These are phyloP conservation scores for Bolboschoenus planiculmis DNA, from an alignment of 176 grass and related monocot species.

Conservation along the genomic window DNA sequence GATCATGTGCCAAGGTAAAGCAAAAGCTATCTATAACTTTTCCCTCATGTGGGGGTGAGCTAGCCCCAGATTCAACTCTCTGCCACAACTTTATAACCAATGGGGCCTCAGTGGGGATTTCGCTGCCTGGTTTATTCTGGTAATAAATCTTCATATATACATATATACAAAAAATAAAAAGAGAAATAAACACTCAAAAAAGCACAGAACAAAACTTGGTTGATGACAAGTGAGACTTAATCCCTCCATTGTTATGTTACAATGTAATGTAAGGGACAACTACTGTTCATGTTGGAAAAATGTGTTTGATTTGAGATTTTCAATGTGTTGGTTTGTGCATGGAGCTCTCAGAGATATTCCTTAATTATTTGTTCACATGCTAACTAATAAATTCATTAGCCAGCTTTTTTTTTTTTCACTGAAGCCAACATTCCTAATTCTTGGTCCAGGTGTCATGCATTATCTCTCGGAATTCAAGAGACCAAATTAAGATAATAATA, in stretches of 20 bases:
- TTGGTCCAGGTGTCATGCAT: not conserved
- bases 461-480: slow-evolving; percentile 1
- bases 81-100: slow-evolving; percentile 4
- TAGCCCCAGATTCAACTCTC: slow-evolving; percentile 1
- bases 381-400: not conserved
- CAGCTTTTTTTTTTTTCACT: not conserved
- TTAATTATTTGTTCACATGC: not conserved
- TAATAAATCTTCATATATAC: not conserved
- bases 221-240: not conserved
- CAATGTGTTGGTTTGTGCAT: too few species aligned
- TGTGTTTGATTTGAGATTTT: too few species aligned
- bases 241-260: too few species aligned
- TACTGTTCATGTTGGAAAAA: not conserved
- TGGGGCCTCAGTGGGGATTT: slow-evolving; percentile 5
- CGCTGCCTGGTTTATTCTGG: not conserved
- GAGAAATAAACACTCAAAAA: not conserved
- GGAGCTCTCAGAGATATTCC: not conserved
- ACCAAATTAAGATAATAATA: slow-evolving; percentile 12
- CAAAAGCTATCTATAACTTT: not conserved
- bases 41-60: slow-evolving; percentile 9
- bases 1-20: slow-evolving; percentile 14
- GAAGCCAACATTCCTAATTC: not conserved
- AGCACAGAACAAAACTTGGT: not conserved
- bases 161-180: not conserved
- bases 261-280: too few species aligned